These are phyloP conservation scores for Metschnikowia picachoensis DNA, from an alignment of 805 yeast species.

Conservation along the genomic window DNA sequence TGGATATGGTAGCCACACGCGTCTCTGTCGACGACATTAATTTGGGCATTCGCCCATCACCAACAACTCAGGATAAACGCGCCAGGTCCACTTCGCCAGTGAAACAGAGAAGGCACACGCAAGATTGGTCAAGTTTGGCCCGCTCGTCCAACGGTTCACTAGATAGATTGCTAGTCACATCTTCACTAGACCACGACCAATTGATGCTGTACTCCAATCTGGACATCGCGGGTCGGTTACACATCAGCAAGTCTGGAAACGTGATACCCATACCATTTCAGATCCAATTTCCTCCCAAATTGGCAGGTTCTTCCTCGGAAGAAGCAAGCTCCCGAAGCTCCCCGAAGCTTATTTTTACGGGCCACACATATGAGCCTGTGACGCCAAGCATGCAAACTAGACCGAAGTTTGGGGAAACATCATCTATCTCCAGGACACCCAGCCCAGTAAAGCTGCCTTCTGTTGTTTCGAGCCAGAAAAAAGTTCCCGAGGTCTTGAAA, in stretches of 20 bases:
- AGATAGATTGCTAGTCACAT: slow-evolving; percentile 25
- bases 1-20: slow-evolving; percentile 5
- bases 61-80: slow-evolving; percentile 19
- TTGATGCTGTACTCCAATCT: slow-evolving; percentile 29
- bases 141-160: slow-evolving; percentile 3
- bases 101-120: slow-evolving; percentile 24
- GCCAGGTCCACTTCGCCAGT: slow-evolving; percentile 35
- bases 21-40: slow-evolving; percentile 6
- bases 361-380: slow-evolving; percentile 35
- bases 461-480: slow-evolving; percentile 23
- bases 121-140: slow-evolving; percentile 20
- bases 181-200: slow-evolving; percentile 23
- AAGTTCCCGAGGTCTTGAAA: slow-evolving; percentile 22
- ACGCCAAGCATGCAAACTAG: slow-evolving; percentile 7
- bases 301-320: slow-evolving; percentile 19
- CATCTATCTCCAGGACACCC: neutral
- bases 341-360: slow-evolving; percentile 29
- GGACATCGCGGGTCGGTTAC: slow-evolving; percentile 35
- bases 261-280: slow-evolving; percentile 43
- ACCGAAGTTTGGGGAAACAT: neutral
- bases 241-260: slow-evolving; percentile 27
- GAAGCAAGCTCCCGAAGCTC: neutral
- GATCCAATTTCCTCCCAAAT: slow-evolving; percentile 38
- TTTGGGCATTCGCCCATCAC: slow-evolving; percentile 2
- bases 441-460: slow-evolving; percentile 25